These are phyloP conservation scores for Puccinellia tenuiflora DNA, from an alignment of 176 grass and related monocot genomes.

Conservation along the genomic window DNA sequence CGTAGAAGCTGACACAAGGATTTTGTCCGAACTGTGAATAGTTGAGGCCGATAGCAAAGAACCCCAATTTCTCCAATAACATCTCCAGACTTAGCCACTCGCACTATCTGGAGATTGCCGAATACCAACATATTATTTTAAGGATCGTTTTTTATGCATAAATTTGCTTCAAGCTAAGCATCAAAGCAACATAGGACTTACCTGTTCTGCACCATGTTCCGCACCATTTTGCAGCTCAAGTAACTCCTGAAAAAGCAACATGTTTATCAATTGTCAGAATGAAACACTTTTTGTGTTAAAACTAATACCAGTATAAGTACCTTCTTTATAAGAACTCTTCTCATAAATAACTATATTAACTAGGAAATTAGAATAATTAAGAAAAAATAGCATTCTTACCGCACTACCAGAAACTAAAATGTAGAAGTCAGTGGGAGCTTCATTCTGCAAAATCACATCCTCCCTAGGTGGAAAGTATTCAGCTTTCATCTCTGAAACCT, in stretches of 20 bases:
- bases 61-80: slow-evolving; percentile 92
- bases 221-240: slow-evolving; percentile 40
- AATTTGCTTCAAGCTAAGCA: slow-evolving; percentile 1
- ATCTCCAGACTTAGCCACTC: slow-evolving; percentile 59
- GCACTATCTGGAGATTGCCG: slow-evolving; percentile 39
- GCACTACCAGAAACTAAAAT: slow-evolving; percentile 74
- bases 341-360: background rate
- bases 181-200: slow-evolving; percentile 31
- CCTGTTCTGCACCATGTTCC: slow-evolving; percentile 52
- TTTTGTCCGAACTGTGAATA: slow-evolving; percentile 88
- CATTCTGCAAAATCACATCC: slow-evolving; percentile 97
- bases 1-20: slow-evolving; percentile 86
- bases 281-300: background rate
- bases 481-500: slow-evolving; percentile 98
- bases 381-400: slow-evolving; percentile 39
- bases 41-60: slow-evolving; percentile 91
- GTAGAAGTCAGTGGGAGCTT: slow-evolving; percentile 97
- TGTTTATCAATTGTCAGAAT: slow-evolving; percentile 33
- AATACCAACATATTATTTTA: slow-evolving; percentile 17
- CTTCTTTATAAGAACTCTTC: background rate
- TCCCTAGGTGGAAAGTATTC: slow-evolving; percentile 99
- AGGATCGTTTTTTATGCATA: slow-evolving; percentile 23
- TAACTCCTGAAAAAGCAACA: slow-evolving; percentile 65
- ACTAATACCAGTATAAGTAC: slow-evolving; percentile 16
- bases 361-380: background rate